Percentiles rank a stretch among this genome's conserved stretches.
Evolutionary conservation across 352 stramenopile genomes (phyloP).

Genomic region (Blastocystis sp.): DNA sequence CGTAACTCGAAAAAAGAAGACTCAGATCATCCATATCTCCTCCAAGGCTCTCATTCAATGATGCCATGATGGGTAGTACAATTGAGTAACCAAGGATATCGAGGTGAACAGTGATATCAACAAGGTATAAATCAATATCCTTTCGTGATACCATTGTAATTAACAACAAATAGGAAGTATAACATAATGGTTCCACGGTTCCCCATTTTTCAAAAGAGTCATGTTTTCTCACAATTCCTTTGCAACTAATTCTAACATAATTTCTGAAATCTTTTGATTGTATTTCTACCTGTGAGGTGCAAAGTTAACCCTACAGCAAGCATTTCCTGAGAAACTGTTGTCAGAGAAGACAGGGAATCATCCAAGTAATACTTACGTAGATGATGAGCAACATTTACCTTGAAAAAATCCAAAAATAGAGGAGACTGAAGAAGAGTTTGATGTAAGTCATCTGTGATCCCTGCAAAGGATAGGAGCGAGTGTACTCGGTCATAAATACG

Average conservation of each 20-base stretch:
- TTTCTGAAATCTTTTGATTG: background rate
- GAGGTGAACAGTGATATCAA: constrained; percentile 28
- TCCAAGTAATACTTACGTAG: background rate
- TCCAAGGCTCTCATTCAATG: background rate
- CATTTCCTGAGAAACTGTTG: background rate
- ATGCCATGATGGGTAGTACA: constrained; percentile 33
- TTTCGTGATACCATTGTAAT: constrained; percentile 35
- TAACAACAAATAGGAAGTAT: background rate
- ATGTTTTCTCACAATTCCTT: background rate
- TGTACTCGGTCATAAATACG: background rate
- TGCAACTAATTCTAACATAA: background rate
- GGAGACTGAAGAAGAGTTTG: background rate
- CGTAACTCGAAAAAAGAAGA: constrained; percentile 17
- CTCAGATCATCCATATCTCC: background rate
- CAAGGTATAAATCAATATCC: constrained; percentile 2
- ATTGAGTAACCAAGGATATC: constrained; percentile 47
- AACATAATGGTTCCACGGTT: background rate
- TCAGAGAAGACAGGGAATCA: background rate
- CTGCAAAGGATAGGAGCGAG: background rate
- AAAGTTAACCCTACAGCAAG: background rate
- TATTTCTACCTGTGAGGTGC: background rate
- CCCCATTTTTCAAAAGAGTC: background rate
- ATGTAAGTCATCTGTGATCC: background rate
- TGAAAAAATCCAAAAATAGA: constrained; percentile 22
- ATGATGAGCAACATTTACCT: background rate